These are phyloP conservation scores for Phaeolepiota aurea DNA, from an alignment of 768 basidiomycete species.

Conservation along the genomic window DNA sequence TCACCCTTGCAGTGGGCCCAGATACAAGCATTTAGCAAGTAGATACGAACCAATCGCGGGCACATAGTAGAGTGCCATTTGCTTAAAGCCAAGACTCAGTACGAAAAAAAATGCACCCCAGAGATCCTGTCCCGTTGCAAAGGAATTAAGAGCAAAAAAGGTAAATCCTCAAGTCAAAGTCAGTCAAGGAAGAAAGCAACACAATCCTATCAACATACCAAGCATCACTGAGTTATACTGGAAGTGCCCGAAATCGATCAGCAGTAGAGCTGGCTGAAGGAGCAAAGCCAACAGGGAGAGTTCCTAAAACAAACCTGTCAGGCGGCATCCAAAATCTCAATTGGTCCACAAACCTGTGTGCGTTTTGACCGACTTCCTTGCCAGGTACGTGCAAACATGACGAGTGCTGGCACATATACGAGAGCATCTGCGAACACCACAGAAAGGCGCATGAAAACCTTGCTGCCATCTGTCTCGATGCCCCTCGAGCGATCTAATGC, in stretches of 20 bases:
- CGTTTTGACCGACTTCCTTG: conserved; percentile 62
- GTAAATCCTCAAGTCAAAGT: conserved; percentile 65
- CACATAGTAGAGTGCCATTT: conserved; percentile 93
- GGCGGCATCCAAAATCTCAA: not conserved
- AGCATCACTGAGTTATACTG: conserved; percentile 96
- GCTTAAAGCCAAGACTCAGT: conserved; percentile 85
- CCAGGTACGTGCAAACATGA: conserved; percentile 60
- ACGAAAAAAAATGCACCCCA: conserved; percentile 76
- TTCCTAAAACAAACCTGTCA: conserved; percentile 35
- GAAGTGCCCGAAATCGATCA: conserved; percentile 91
- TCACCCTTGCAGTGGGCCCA: conserved; percentile 68
- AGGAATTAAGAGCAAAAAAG: conserved; percentile 59
- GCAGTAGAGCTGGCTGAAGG: conserved; percentile 74
- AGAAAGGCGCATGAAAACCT: conserved; percentile 73
- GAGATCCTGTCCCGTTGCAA: conserved; percentile 61
- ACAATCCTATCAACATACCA: conserved; percentile 34
- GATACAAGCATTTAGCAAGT: conserved; percentile 79
- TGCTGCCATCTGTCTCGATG: conserved; percentile 56
- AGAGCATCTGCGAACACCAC: conserved; percentile 63
- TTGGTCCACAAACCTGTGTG: conserved; percentile 54
- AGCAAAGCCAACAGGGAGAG: conserved; percentile 63
- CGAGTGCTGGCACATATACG: conserved; percentile 68
- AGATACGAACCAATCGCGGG: conserved; percentile 90
- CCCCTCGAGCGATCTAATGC: conserved; percentile 63
- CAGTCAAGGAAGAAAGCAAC: conserved; percentile 1